Percentiles rank a stretch among this genome's conserved stretches.
phyloP scores from a whole-genome alignment of 805 yeast genomes.

The Maudiozyma turicensis region DNA sequence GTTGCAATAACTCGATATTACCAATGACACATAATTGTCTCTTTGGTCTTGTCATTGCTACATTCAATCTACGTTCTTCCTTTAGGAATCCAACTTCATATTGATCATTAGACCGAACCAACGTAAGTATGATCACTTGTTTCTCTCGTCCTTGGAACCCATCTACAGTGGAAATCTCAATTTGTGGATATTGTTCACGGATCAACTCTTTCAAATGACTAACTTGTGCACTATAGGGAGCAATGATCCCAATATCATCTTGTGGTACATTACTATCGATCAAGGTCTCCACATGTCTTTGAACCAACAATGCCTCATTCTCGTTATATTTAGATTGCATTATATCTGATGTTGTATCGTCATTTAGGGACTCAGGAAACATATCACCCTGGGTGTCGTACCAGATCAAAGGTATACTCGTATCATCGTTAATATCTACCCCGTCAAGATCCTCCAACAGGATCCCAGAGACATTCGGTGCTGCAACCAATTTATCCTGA shows the following conservation, averaged over 20 bases:
- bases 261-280: constrained; percentile 43
- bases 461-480: constrained; percentile 42
- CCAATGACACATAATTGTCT: constrained; percentile 81
- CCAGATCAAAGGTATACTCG: constrained; percentile 58
- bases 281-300: constrained; percentile 45
- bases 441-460: constrained; percentile 46
- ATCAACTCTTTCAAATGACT: constrained; percentile 42
- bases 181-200: constrained; percentile 29
- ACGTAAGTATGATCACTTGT: constrained; percentile 67
- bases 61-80: constrained; percentile 76
- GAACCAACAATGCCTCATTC: constrained; percentile 58
- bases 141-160: constrained; percentile 97
- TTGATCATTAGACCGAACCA: constrained; percentile 71
- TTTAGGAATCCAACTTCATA: constrained; percentile 72
- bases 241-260: constrained; percentile 66
- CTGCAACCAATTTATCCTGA: constrained; percentile 53
- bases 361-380: constrained; percentile 50
- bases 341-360: neutral
- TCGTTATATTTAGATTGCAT: constrained; percentile 49
- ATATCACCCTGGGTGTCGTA: constrained; percentile 90
- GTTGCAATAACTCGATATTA: constrained; percentile 60
- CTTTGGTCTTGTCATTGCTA: constrained; percentile 86
- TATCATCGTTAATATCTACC: constrained; percentile 43
- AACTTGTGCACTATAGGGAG: constrained; percentile 90
- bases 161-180: constrained; percentile 86